Base-by-base conservation (phyloP, 768 basidiomycete genomes). In the Leccinum ochraceum region DNA sequence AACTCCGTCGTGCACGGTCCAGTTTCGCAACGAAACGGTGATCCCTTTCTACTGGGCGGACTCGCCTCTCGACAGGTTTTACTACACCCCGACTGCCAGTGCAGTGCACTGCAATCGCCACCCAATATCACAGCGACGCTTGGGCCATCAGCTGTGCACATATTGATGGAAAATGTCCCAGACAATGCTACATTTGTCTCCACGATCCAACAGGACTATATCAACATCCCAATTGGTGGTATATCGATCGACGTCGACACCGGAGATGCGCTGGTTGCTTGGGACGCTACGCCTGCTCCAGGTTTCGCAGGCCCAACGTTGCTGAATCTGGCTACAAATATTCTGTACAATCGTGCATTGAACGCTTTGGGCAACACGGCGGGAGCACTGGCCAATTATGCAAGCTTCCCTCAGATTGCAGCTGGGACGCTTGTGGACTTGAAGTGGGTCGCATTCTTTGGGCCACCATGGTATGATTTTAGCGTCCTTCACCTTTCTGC, bases 361-460 rank as follows among this genome's bases (percentile, higher is more conserved):
- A 87, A 89, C 63, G 62, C 74, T 0, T 79, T 83, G 2, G 81
- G 80, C 0, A 69, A 77, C 11, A 58, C 71, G 10, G 66, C 67
- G 4, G 66, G 68, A 17, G 65, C 73, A 5, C 80, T 72, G 48
- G 81, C 86, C 2, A 81, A 76, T 57, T 91, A 84, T 71, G 76
- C 81, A 49, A 71, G 74, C 26, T 86, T 92, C 69, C 87, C 89
- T 9, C 77, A 76, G 7, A 72, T 83, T n/a, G 78, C 78, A 46
- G 79, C 78, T 9, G 83, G 82, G 8, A 86, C 86, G 3, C 76
- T 89, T 17, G 71, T 81, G 9, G 85, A 85, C 11, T 71, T 93
- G 71, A 87, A 85, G 70, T 92, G 91, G 90, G 72, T 86, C 16
- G 83, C 81, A 6, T 92, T 92, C 75, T 92, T 87, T 69, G 85